Conservation (phyloP, 495 filamentous ascomycete genomes). For the Xylaria longipes region DNA sequence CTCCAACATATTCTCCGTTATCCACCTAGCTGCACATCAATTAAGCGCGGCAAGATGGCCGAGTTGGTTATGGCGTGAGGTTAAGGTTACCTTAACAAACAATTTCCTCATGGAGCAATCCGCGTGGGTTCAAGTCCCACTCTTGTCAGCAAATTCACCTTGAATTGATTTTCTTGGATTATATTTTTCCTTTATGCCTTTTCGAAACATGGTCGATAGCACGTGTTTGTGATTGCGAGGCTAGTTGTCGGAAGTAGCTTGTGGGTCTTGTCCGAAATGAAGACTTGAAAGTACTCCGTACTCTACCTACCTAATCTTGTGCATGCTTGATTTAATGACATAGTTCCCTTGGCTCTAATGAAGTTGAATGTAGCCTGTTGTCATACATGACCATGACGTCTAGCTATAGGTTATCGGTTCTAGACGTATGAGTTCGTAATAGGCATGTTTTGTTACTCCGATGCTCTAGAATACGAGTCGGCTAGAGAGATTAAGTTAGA, state of each 20-base stretch:
- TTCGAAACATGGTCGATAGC: too few relatives aligned
- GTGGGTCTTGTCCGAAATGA: background rate
- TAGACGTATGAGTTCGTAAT: background rate
- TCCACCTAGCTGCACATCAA: background rate
- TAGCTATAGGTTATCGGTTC: background rate
- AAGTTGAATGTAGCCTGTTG: background rate
- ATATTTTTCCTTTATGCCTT: background rate
- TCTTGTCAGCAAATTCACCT: slow-evolving; percentile 36
- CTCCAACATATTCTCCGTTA: background rate
- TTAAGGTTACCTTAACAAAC: slow-evolving; percentile 48
- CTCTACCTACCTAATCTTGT: background rate
- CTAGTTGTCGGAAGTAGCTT: background rate
- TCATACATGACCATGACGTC: background rate
- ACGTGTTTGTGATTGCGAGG: too few relatives aligned
- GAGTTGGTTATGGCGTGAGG: slow-evolving; percentile 54
- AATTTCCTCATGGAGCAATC: slow-evolving; percentile 46
- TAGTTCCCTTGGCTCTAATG: background rate
- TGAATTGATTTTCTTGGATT: background rate
- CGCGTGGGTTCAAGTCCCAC: slow-evolving; percentile 54
- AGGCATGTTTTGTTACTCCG: background rate
- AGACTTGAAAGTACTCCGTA: background rate
- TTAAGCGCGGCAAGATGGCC: slow-evolving; percentile 47
- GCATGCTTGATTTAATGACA: background rate
- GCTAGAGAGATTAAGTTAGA: too few relatives aligned
- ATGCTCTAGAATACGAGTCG: too few relatives aligned